Evolutionary conservation across 1,139 yeast species (phyloP).

Genomic region (Ogataea hybrid): DNA sequence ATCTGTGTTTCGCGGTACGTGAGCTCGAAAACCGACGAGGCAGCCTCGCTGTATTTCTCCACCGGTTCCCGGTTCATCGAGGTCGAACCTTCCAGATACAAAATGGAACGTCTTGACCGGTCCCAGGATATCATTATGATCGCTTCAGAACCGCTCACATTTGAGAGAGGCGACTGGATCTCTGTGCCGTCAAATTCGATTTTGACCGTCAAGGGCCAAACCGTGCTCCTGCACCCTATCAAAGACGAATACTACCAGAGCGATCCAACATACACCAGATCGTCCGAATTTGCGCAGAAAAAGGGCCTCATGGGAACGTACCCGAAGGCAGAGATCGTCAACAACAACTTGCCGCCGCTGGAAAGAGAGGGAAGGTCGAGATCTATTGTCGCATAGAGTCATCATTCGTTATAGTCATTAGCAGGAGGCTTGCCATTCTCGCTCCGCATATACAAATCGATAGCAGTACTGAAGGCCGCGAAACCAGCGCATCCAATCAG

Average conservation of each 20-base stretch:
- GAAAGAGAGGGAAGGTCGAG: slow-evolving; percentile 75
- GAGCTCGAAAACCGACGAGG: slow-evolving; percentile 87
- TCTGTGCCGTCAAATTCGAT: slow-evolving; percentile 92
- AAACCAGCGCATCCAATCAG: slow-evolving; percentile 96
- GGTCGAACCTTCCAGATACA: slow-evolving; percentile 83
- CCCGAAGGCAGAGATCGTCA: slow-evolving; percentile 48
- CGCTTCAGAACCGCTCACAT: slow-evolving; percentile 94
- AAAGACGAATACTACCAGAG: slow-evolving; percentile 82
- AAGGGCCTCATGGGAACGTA: slow-evolving; percentile 88
- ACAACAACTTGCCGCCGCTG: slow-evolving; percentile 72
- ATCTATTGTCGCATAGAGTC: slow-evolving; percentile 10
- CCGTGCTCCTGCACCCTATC: slow-evolving; percentile 88
- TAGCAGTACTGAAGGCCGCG: slow-evolving; percentile 94
- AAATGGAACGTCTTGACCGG: slow-evolving; percentile 90
- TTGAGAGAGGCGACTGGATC: slow-evolving; percentile 97
- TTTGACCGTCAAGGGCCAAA: slow-evolving; percentile 79
- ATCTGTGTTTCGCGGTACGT: slow-evolving; percentile 88
- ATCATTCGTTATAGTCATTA: slow-evolving; percentile 72
- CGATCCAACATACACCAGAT: slow-evolving; percentile 65
- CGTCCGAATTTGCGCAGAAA: slow-evolving; percentile 79
- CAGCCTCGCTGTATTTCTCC: slow-evolving; percentile 92
- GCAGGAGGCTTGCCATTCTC: slow-evolving; percentile 85
- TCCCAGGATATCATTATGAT: slow-evolving; percentile 95
- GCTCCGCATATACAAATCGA: slow-evolving; percentile 84
- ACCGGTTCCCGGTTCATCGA: slow-evolving; percentile 91